phyloP scores from a whole-genome alignment of 129 eudicot genomes.

The Pseudognaphalium luteoalbum region DNA sequence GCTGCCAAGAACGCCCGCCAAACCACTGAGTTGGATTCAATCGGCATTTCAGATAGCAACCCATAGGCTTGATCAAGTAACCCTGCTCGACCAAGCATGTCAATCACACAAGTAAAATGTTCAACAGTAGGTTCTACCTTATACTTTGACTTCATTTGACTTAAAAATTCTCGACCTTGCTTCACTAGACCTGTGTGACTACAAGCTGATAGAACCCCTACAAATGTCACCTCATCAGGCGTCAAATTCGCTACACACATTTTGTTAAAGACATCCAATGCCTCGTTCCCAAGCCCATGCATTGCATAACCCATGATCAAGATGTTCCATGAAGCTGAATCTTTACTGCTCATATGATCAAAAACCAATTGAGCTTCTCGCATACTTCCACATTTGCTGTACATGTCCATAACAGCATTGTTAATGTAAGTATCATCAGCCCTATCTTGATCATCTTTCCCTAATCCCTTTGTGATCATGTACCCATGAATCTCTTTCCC shows the following conservation, averaged over 20 bases:
- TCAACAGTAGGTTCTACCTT: conserved; percentile 57
- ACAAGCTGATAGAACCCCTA: conserved; percentile 76
- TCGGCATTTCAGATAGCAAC: conserved; percentile 60
- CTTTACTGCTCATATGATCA: conserved; percentile 51
- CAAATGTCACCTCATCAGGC: conserved; percentile 73
- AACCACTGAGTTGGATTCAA: conserved; percentile 56
- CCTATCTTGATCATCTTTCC: conserved; percentile 26
- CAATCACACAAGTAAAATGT: conserved; percentile 74
- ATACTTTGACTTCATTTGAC: conserved; percentile 51
- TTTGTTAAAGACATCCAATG: conserved; percentile 47
- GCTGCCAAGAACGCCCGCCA: conserved; percentile 87
- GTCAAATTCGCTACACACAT: conserved; percentile 44
- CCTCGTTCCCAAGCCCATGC: conserved; percentile 73
- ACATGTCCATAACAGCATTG: conserved; percentile 82
- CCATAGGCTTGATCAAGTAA: conserved; percentile 62
- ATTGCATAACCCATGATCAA: conserved; percentile 82
- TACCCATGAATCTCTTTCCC: conserved; percentile 75
- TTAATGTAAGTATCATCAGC: conserved; percentile 34
- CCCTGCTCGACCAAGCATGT: conserved; percentile 92
- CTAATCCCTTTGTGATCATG: conserved; percentile 57
- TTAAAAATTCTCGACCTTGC: conserved; percentile 53
- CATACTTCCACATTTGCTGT: conserved; percentile 77
- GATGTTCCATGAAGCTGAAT: conserved; percentile 89
- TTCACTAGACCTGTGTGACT: conserved; percentile 63
- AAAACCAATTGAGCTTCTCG: conserved; percentile 57